Evolutionary conservation across 441 rosid species (phyloP), one percentile per base, ranked within the genome.

Genomic region (Erysimum pusillum): DNA sequence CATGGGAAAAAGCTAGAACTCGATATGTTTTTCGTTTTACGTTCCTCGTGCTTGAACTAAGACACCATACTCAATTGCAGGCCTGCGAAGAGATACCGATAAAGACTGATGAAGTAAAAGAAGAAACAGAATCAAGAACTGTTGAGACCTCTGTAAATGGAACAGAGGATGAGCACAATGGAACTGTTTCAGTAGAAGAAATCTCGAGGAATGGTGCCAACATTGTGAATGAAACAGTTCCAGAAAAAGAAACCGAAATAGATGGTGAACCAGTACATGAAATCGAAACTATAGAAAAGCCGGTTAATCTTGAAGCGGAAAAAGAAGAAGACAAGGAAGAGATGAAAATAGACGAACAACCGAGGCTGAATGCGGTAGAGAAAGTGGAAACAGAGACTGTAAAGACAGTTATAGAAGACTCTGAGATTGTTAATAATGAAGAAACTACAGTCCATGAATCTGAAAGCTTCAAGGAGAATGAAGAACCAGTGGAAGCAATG

Each of bases 381-480:
- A 32, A 69, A 28, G 44, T 44, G 0, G 22, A 32, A 32, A 18
- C 22, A 7, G 65, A 39, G n/a, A 41, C 41, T 25, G 51, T 42
- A 51, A 34, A 68, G 51, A 58, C 34, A 36, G 20, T 25, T 25
- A 1, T 17, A 59, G 44, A 60, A 39, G 74, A 67, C 1, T 14
- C 45, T 38, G 17, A 51, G 18, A 56, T 42, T 5, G 8, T 45
- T 6, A n/a, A 49, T 51, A 59, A 60, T 46, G 76, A 79, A 81
- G 83, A 74, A 63, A 52, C 77, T 65, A 42, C n/a, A 12, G 46
- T 41, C 69, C 59, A 70, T 73, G 74, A 48, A 48, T 45, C 74
- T 49, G 4, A 28, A 61, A 76, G 31, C 49, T 61, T 52, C 20
- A 57, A 66, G 64, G 72, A 54, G 48, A 7, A 5, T 44, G 67